A percentile compares a stretch with the other conserved stretches of the same genome.
Evolutionary conservation across 306 rosid species (phyloP).

Genomic region (Pterocarpus macrocarpus): DNA sequence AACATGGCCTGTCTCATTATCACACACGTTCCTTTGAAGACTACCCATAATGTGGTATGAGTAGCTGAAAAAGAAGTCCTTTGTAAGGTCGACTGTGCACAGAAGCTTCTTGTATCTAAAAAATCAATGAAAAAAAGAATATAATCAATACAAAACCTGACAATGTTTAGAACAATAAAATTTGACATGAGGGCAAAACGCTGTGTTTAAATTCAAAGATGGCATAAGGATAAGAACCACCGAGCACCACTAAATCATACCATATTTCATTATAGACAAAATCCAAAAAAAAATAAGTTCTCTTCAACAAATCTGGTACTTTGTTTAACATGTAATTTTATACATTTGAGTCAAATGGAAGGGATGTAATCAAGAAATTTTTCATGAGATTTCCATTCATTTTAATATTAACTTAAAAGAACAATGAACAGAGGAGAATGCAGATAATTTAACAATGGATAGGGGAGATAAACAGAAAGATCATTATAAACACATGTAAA

Average conservation of each 20-base stretch:
- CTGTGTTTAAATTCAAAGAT: slow-evolving; percentile 8
- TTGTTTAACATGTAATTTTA: background rate
- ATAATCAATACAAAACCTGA: slow-evolving; percentile 30
- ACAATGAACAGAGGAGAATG: slow-evolving; percentile 26
- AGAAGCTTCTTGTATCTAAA: slow-evolving; percentile 98
- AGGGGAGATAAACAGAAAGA: slow-evolving; percentile 26
- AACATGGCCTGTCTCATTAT: slow-evolving; percentile 64
- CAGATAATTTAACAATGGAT: slow-evolving; percentile 20
- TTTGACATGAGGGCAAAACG: slow-evolving; percentile 21
- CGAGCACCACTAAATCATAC: background rate
- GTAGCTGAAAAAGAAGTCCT: slow-evolving; percentile 99
- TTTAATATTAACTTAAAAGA: slow-evolving; percentile 16
- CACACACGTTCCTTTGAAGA: slow-evolving; percentile 84
- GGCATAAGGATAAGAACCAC: slow-evolving; percentile 11
- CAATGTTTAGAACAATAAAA: slow-evolving; percentile 27
- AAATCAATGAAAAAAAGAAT: slow-evolving; percentile 21
- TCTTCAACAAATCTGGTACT: slow-evolving; percentile 16
- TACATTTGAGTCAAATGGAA: slow-evolving; percentile 26
- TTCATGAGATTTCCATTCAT: slow-evolving; percentile 16
- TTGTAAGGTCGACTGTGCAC: slow-evolving; percentile 92
- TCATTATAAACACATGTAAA: slow-evolving; percentile 30
- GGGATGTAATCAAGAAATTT: slow-evolving; percentile 14
- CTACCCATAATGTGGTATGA: slow-evolving; percentile 92
- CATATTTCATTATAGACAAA: no score
- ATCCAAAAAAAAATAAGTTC: slow-evolving; percentile 14